These are phyloP conservation scores for Trichaptum fuscoviolaceum DNA, from an alignment of 768 basidiomycete genomes.

Conservation along the genomic window DNA sequence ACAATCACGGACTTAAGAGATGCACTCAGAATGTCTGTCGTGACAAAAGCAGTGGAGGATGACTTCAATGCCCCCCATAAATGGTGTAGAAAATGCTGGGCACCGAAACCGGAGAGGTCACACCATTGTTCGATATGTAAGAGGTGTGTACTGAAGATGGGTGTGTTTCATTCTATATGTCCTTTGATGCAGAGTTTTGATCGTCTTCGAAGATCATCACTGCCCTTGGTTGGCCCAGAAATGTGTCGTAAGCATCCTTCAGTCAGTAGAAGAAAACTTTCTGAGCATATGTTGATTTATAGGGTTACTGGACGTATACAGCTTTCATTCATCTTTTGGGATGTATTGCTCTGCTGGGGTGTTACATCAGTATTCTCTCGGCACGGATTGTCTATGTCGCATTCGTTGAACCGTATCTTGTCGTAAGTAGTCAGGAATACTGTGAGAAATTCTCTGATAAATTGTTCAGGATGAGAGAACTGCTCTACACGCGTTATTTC, in stretches of 20 bases:
- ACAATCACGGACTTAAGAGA: conserved; percentile 50
- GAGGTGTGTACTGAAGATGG: conserved; percentile 82
- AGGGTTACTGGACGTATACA: conserved; percentile 83
- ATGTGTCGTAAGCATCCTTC: conserved; percentile 56
- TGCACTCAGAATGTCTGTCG: conserved; percentile 44
- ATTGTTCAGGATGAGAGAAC: conserved; percentile 50
- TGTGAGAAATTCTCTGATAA: conserved; percentile 3
- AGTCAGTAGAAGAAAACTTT: neutral
- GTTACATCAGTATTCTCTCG: conserved; percentile 54
- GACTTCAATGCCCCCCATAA: conserved; percentile 50
- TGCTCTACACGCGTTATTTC: conserved; percentile 65
- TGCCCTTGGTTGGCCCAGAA: conserved; percentile 78
- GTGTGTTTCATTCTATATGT: conserved; percentile 35
- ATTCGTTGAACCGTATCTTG: conserved; percentile 53
- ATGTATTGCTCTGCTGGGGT: conserved; percentile 54
- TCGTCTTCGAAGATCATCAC: conserved; percentile 60
- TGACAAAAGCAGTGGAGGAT: conserved; percentile 21
- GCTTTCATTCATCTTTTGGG: conserved; percentile 77
- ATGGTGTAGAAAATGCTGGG: conserved; percentile 80
- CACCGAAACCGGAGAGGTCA: conserved; percentile 72
- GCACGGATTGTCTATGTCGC: conserved; percentile 55
- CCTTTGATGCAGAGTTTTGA: conserved; percentile 10
- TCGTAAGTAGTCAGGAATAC: conserved; percentile 39
- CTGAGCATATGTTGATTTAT: neutral
- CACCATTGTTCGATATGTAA: conserved; percentile 76